These are phyloP conservation scores for Phialophora verrucosa DNA, from an alignment of 2,329 filamentous ascomycete species.

Conservation along the genomic window DNA sequence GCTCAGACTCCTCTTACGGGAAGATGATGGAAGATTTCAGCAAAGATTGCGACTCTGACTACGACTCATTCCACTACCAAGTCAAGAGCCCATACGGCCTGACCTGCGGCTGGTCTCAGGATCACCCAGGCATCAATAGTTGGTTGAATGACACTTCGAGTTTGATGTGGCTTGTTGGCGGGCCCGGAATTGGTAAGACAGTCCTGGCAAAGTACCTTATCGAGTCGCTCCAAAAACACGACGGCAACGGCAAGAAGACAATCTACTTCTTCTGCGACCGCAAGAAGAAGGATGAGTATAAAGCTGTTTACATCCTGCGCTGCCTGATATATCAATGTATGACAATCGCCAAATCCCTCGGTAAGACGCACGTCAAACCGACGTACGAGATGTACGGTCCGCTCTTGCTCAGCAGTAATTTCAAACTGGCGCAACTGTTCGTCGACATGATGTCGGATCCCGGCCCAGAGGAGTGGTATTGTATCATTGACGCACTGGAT, in stretches of 20 bases:
- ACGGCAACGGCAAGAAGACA: neutral
- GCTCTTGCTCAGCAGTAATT: neutral
- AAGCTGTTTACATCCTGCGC: neutral
- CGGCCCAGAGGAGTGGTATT: neutral
- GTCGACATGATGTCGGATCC: constrained; percentile 3
- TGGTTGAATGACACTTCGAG: neutral
- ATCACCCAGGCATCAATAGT: neutral
- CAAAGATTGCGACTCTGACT: neutral
- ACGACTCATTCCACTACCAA: neutral
- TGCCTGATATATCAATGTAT: constrained; percentile 1
- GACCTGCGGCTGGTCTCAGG: neutral
- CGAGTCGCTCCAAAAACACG: neutral
- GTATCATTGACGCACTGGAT: constrained; percentile 3
- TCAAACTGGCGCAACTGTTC: neutral
- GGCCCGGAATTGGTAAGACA: neutral
- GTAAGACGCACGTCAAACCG: neutral
- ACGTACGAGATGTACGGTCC: neutral
- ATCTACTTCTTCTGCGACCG: constrained; percentile 8
- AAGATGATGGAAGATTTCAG: neutral
- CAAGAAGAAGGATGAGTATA: neutral
- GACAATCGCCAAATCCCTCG: neutral
- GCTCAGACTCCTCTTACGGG: neutral
- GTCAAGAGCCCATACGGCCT: neutral
- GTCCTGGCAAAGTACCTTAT: neutral
- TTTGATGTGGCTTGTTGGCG: constrained; percentile 3